Evolutionary conservation across 352 stramenopile genomes (phyloP).

Genomic region (Globisporangium barbulae): DNA sequence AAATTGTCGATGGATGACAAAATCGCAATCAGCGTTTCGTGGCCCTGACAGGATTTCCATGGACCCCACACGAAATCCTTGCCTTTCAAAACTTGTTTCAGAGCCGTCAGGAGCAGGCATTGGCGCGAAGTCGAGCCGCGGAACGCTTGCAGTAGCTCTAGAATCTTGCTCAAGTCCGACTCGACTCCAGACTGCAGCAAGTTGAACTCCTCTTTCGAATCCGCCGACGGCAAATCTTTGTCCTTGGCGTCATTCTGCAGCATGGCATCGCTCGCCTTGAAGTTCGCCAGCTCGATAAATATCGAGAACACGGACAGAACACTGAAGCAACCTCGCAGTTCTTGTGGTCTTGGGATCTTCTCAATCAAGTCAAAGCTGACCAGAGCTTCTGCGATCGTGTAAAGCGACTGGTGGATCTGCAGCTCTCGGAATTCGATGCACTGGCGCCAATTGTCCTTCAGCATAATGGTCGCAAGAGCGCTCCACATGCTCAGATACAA

Average conservation of each 20-base stretch:
- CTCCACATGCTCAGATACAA: constrained; percentile 41
- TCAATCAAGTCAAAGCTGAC: constrained; percentile 28
- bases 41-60: constrained; percentile 52
- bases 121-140: constrained; percentile 31
- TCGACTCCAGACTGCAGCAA: constrained; percentile 50
- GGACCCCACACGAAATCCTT: constrained; percentile 32
- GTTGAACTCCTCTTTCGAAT: constrained; percentile 11
- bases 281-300: constrained; percentile 36
- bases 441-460: constrained; percentile 39
- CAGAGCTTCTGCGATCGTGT: constrained; percentile 45
- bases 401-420: constrained; percentile 51
- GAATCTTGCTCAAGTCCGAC: constrained; percentile 49
- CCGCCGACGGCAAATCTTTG: background rate
- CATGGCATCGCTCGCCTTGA: constrained; percentile 8
- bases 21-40: constrained; percentile 56
- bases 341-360: constrained; percentile 13
- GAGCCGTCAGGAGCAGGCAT: constrained; percentile 33
- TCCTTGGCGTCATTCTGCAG: background rate
- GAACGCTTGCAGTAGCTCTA: constrained; percentile 48
- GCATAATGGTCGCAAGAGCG: constrained; percentile 41
- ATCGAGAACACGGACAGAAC: constrained; percentile 31
- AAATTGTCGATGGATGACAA: constrained; percentile 49
- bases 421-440: constrained; percentile 54
- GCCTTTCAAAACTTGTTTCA: constrained; percentile 48
- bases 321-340: constrained; percentile 15